Conservation (phyloP, 768 basidiomycete species). For the Tulasnella sp. region DNA sequence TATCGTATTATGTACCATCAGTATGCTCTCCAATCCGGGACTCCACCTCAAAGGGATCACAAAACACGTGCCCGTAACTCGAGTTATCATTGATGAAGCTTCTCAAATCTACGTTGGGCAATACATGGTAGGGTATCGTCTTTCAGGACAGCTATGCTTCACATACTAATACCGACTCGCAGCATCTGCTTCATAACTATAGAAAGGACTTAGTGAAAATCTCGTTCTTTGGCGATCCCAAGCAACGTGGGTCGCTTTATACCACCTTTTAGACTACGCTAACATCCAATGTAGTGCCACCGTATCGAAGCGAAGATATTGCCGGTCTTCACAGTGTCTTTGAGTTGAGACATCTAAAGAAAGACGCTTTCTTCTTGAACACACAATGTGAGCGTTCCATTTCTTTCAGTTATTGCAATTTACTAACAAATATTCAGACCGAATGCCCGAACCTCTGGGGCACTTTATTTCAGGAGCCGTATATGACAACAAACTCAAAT, state of each 20-base stretch:
- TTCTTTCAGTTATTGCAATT: neutral
- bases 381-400: conserved; percentile 56
- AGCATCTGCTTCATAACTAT: conserved; percentile 37
- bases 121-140: conserved; percentile 32
- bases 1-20: conserved; percentile 59
- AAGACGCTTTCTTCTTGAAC: conserved; percentile 42
- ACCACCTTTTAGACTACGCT: no score
- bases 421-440: conserved; percentile 36
- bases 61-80: conserved; percentile 30
- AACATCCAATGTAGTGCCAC: conserved; percentile 57
- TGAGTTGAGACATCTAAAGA: conserved; percentile 50
- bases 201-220: conserved; percentile 30
- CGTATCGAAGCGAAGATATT: conserved; percentile 60
- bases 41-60: conserved; percentile 29
- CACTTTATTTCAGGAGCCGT: conserved; percentile 53
- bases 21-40: conserved; percentile 52
- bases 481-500: conserved; percentile 49
- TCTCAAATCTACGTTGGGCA: conserved; percentile 39
- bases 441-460: conserved; percentile 75
- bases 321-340: conserved; percentile 59
- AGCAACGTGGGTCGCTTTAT: conserved; percentile 32
- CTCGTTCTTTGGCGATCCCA: conserved; percentile 43
- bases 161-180: neutral
- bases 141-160: no score
- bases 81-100: conserved; percentile 42